phyloP scores from a whole-genome alignment of 2,329 filamentous ascomycete species.

The Fusarium albosuccineum region DNA sequence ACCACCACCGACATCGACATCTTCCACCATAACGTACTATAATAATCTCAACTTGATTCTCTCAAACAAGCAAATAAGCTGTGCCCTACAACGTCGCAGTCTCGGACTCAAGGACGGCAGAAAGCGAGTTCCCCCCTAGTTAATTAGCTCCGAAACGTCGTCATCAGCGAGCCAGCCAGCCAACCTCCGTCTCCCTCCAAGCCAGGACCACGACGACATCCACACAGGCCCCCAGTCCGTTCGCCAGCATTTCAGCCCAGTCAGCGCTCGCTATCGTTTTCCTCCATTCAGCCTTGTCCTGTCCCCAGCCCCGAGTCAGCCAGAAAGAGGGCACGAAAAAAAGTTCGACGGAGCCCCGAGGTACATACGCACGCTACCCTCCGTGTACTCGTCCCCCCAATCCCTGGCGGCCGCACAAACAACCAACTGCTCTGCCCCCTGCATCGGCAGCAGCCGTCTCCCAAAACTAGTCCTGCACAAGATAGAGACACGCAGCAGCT shows the following conservation, averaged over 20 bases:
- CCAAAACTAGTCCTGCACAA: conserved; percentile 41
- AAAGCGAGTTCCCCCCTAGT: conserved; percentile 12
- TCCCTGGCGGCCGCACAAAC: conserved; percentile 33
- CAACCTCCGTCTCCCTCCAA: conserved; percentile 33
- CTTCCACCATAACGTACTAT: no score
- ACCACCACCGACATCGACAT: no score
- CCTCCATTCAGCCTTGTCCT: conserved; percentile 41
- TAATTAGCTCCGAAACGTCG: conserved; percentile 34
- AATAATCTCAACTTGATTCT: not conserved
- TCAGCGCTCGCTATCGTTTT: conserved; percentile 30
- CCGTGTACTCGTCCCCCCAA: conserved; percentile 1
- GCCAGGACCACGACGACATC: conserved; percentile 24
- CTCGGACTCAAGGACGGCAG: no score
- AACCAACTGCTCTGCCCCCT: conserved; percentile 41
- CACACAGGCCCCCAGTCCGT: conserved; percentile 28
- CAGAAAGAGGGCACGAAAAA: conserved; percentile 26
- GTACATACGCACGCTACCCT: conserved; percentile 4
- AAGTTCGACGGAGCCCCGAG: conserved; percentile 31
- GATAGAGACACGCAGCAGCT: conserved; percentile 45
- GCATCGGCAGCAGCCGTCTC: conserved; percentile 42
- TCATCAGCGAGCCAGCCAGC: conserved; percentile 36
- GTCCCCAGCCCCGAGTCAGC: conserved; percentile 33
- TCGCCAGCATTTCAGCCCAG: conserved; percentile 35
- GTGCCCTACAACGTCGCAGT: no score
- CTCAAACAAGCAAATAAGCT: not conserved